phyloP scores from a whole-genome alignment of 1,284 basidiomycete species.

The Rhodotorula sp. region DNA sequence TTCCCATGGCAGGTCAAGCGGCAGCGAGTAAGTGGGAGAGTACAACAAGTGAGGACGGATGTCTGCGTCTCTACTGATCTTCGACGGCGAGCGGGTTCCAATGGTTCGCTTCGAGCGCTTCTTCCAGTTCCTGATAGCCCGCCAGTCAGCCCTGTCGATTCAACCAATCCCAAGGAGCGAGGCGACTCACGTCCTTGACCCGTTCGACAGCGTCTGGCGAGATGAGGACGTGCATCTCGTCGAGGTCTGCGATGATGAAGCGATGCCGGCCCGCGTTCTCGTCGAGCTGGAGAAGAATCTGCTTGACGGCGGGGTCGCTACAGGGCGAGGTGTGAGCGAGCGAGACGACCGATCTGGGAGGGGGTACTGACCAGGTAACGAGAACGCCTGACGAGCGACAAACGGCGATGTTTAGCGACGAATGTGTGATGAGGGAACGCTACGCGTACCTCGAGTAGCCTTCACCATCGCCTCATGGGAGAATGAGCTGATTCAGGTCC shows the following conservation, averaged over 20 bases:
- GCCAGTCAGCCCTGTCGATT: background rate
- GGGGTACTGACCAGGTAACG: conserved; percentile 34
- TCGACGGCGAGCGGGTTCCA: conserved; percentile 10
- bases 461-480: conserved; percentile 32
- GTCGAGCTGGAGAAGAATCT: conserved; percentile 79
- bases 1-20: background rate
- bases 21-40: background rate
- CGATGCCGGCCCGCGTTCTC: conserved; percentile 25
- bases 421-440: accelerated
- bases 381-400: conserved; percentile 23
- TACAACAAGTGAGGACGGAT: conserved; percentile 1
- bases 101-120: conserved; percentile 53
- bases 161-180: background rate
- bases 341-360: background rate
- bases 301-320: conserved; percentile 86
- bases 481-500: background rate
- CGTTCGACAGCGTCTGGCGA: conserved; percentile 74
- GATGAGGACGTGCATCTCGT: conserved; percentile 78
- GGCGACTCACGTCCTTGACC: conserved; percentile 53
- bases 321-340: background rate
- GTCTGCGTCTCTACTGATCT: conserved; percentile 13
- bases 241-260: conserved; percentile 83
- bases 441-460: conserved; percentile 30
- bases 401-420: background rate
- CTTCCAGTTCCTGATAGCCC: conserved; percentile 60